These are phyloP conservation scores for Populus ilicifolia DNA, from an alignment of 345 rosid genomes.

Conservation along the genomic window DNA sequence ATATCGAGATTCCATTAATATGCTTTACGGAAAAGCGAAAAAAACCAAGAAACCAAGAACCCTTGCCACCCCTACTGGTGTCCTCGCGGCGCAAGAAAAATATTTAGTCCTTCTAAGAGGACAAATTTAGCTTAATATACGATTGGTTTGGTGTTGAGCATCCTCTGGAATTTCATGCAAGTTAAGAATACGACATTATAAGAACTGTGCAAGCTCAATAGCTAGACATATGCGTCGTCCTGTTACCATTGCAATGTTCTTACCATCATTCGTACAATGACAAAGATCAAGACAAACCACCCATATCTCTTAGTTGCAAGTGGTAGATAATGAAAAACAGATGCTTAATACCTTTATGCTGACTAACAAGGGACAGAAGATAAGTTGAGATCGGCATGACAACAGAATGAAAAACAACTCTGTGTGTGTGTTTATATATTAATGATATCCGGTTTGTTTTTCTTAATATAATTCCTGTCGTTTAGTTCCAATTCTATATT, in stretches of 20 bases:
- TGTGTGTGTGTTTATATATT: no score
- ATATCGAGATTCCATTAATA: no score
- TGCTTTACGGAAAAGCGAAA: no score
- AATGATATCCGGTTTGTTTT: not conserved
- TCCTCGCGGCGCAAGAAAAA: not conserved
- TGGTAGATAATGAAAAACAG: not conserved
- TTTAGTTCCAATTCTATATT: no score
- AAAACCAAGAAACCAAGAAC: no score
- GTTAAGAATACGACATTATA: not conserved
- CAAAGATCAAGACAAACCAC: constrained; percentile 21
- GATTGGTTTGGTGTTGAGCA: not conserved
- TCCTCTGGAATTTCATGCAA: not conserved
- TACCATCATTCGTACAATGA: constrained; percentile 1
- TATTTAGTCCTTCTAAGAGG: not conserved
- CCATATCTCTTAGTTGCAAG: not conserved
- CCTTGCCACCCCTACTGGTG: no score
- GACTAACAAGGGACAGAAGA: not conserved
- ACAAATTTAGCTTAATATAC: not conserved
- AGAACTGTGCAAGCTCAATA: not conserved
- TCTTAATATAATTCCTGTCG: not conserved
- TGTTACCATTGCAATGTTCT: constrained; percentile 22
- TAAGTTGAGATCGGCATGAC: not conserved
- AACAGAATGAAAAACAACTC: not conserved
- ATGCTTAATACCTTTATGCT: not conserved
- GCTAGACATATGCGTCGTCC: constrained; percentile 1